Percentiles rank a stretch among this genome's conserved stretches.
Conservation (phyloP, 805 yeast genomes). For the Schwanniomyces pseudopolymorphus region DNA sequence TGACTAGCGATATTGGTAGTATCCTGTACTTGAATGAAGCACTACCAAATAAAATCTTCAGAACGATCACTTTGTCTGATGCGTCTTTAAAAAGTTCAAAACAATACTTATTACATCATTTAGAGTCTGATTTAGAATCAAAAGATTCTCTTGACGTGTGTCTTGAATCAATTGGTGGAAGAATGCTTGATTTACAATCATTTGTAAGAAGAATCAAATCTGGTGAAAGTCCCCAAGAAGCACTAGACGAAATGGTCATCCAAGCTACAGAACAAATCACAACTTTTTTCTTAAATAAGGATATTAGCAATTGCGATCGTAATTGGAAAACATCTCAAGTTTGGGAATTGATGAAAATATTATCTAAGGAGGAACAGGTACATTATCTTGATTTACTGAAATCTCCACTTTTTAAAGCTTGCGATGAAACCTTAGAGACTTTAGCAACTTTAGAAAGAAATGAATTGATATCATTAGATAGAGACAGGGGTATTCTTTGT, state of each 20-base stretch:
- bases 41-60: constrained; percentile 85
- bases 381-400: constrained; percentile 52
- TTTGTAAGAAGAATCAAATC: constrained; percentile 83
- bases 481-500: constrained; percentile 72
- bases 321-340: constrained; percentile 78
- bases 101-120: constrained; percentile 62
- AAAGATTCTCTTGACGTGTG: constrained; percentile 50
- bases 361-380: constrained; percentile 51
- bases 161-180: constrained; percentile 83
- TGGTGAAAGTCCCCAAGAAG: constrained; percentile 81
- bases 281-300: constrained; percentile 59
- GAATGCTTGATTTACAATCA: constrained; percentile 90
- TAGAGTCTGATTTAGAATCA: constrained; percentile 27
- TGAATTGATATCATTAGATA: constrained; percentile 69
- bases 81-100: constrained; percentile 73
- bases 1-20: constrained; percentile 83
- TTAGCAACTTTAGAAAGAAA: constrained; percentile 73
- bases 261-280: constrained; percentile 88
- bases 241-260: constrained; percentile 72
- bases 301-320: constrained; percentile 23
- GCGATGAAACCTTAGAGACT: constrained; percentile 44
- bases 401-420: constrained; percentile 60
- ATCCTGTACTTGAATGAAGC: constrained; percentile 65
- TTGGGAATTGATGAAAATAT: constrained; percentile 73
- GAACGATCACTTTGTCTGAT: constrained; percentile 71